Percentiles rank a stretch among this genome's conserved stretches.
phyloP scores from a whole-genome alignment of 208 protist species.

The Leishmania arabica region DNA sequence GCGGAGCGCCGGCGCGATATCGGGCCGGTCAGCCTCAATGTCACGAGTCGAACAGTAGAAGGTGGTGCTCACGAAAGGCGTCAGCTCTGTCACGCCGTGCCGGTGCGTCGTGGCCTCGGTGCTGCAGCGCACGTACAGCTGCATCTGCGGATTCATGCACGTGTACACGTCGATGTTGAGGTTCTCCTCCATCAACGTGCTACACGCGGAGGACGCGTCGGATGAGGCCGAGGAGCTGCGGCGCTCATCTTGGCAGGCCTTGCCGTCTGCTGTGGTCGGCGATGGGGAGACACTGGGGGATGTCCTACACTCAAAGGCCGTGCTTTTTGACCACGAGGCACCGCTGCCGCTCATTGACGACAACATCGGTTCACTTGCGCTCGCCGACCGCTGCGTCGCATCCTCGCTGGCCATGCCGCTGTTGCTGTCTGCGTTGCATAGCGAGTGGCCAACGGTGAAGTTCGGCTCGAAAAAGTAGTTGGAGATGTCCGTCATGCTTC shows the following conservation, averaged over 20 bases:
- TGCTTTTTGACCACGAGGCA: neutral
- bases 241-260: neutral
- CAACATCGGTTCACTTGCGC: neutral
- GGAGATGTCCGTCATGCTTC: slow-evolving; percentile 22
- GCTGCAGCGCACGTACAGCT: slow-evolving; percentile 58
- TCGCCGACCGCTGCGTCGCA: neutral
- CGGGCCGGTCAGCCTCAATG: slow-evolving; percentile 22
- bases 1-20: slow-evolving; percentile 28
- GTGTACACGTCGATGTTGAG: slow-evolving; percentile 61
- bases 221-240: slow-evolving; percentile 1
- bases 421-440: neutral
- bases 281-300: neutral
- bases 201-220: slow-evolving; percentile 20
- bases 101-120: slow-evolving; percentile 48
- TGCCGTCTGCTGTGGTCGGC: neutral
- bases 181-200: slow-evolving; percentile 41
- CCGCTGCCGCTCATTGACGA: neutral
- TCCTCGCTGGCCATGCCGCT: neutral
- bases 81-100: slow-evolving; percentile 43
- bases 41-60: slow-evolving; percentile 23
- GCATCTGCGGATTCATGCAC: slow-evolving; percentile 44
- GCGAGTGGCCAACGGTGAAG: slow-evolving; percentile 24
- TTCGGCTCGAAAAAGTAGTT: slow-evolving; percentile 47
- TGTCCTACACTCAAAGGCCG: slow-evolving; percentile 3
- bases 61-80: slow-evolving; percentile 32